Evolutionary conservation across 768 basidiomycete genomes (phyloP).

Genomic region (Hygrophorus pudorinus): DNA sequence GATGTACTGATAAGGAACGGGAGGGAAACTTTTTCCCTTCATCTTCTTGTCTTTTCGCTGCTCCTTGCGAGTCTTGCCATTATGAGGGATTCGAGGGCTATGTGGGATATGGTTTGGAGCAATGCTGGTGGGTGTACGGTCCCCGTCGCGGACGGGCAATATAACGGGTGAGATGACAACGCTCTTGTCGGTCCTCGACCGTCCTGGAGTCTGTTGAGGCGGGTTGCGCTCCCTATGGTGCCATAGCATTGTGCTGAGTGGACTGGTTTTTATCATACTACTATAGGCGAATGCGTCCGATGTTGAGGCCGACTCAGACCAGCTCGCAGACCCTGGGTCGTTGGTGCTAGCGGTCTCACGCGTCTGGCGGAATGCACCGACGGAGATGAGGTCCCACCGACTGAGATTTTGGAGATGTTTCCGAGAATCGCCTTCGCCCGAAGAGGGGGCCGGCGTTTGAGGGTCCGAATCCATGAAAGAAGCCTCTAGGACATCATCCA

Average conservation of each 20-base stretch:
- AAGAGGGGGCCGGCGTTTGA: conserved; percentile 18
- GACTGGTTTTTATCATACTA: conserved; percentile 44
- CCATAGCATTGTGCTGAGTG: conserved; percentile 50
- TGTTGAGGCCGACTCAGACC: conserved; percentile 26
- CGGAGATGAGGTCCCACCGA: conserved; percentile 68
- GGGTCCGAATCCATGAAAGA: conserved; percentile 58
- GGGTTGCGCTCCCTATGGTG: conserved; percentile 20
- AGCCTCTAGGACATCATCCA: conserved; percentile 71
- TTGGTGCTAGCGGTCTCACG: conserved; percentile 24
- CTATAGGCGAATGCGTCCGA: conserved; percentile 28
- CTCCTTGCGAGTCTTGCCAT: conserved; percentile 53
- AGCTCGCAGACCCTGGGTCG: conserved; percentile 16
- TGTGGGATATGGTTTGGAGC: conserved; percentile 19
- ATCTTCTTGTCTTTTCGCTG: conserved; percentile 57
- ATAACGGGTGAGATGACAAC: conserved; percentile 41
- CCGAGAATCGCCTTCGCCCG: conserved; percentile 22
- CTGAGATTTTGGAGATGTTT: conserved; percentile 30
- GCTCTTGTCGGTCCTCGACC: conserved; percentile 19
- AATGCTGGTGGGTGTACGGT: conserved; percentile 41
- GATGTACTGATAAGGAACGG: conserved; percentile 31
- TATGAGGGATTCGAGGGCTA: conserved; percentile 26
- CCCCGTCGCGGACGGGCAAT: conserved; percentile 39
- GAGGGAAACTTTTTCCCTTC: conserved; percentile 47
- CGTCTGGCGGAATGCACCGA: conserved; percentile 63
- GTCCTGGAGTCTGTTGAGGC: conserved; percentile 19